Conservation (phyloP, 257 asterid genomes). For the Euphrasia confusa region DNA sequence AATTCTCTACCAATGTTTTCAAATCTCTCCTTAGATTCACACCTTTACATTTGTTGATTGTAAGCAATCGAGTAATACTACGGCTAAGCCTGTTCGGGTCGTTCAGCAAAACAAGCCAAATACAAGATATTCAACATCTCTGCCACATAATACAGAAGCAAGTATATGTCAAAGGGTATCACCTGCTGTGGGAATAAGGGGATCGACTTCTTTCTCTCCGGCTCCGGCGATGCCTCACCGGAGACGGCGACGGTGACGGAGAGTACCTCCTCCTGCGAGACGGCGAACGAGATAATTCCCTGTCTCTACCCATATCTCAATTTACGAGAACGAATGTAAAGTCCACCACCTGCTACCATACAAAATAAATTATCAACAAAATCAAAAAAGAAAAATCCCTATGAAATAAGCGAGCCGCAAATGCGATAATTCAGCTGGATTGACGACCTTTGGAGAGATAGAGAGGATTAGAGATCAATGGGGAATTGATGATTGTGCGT, state of each 20-base stretch:
- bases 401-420: slow-evolving; percentile 16
- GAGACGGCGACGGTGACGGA: slow-evolving; percentile 87
- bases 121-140: not conserved
- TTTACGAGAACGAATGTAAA: slow-evolving; percentile 15
- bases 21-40: slow-evolving; percentile 5
- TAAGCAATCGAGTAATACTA: not conserved
- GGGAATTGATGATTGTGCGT: slow-evolving; percentile 1
- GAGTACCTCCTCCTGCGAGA: slow-evolving; percentile 70
- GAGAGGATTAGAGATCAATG: slow-evolving; percentile 18
- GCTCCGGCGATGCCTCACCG: slow-evolving; percentile 77
- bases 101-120: slow-evolving; percentile 17
- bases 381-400: not conserved
- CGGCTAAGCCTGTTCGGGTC: slow-evolving; percentile 8
- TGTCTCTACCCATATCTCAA: slow-evolving; percentile 63
- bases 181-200: slow-evolving; percentile 88
- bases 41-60: not conserved
- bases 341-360: slow-evolving; percentile 35
- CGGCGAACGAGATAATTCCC: slow-evolving; percentile 87
- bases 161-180: slow-evolving; percentile 66
- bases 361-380: not conserved
- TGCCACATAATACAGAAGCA: slow-evolving; percentile 16
- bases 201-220: slow-evolving; percentile 86
- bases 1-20: not conserved
- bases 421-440: slow-evolving; percentile 4
- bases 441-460: slow-evolving; percentile 18